Evolutionary conservation across 768 basidiomycete genomes (phyloP), one percentile per base, ranked within the genome.

Genomic region (Lactarius deliciosus): DNA sequence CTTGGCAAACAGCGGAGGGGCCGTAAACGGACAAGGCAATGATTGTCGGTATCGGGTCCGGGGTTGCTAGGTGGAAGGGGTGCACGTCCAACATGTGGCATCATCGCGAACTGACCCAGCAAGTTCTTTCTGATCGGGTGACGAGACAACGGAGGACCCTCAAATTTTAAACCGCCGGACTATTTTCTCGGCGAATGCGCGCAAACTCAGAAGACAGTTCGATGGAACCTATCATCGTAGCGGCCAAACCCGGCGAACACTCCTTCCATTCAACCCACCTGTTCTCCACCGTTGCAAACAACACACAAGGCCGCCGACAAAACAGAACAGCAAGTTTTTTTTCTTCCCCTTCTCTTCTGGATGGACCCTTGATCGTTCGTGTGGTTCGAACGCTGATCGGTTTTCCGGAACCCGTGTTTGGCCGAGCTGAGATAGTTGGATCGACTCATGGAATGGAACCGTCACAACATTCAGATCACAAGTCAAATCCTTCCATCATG

Each of bases 11-110:
- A 45, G 63, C 62, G 66, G 62, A 60, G 63, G 38, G 47, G 30
- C 66, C 66, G 45, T 38, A 68, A 64, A 64, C 53, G 62, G 66
- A 64, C 62, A 68, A 60, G 53, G 66, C 60, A 58, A 50, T 60
- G 66, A 68, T 68, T 68, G 66, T 68, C 66, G 66, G 62, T 34
- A 53, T 59, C 62, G 62, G 66, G 66, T 15, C 66, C 61, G 50
- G 53, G 62, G 66, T 64, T 67, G 66, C 66, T 63, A 67, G 20
- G 65, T 28, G 38, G 60, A 36, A 25, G 40, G 59, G 20, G 16
- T 34, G n/a, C 32, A 5, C 22, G 57, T 32, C 30, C 9, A 5
- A 36, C 55, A 28, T 32, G 57, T 38, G 57, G 57, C n/a, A 58
- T 45, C 59, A 45, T 8, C 47, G 5, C 47, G 22, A 38, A 47